Conservation (phyloP, 805 yeast genomes). For the Schizosaccharomyces osmophilus region DNA sequence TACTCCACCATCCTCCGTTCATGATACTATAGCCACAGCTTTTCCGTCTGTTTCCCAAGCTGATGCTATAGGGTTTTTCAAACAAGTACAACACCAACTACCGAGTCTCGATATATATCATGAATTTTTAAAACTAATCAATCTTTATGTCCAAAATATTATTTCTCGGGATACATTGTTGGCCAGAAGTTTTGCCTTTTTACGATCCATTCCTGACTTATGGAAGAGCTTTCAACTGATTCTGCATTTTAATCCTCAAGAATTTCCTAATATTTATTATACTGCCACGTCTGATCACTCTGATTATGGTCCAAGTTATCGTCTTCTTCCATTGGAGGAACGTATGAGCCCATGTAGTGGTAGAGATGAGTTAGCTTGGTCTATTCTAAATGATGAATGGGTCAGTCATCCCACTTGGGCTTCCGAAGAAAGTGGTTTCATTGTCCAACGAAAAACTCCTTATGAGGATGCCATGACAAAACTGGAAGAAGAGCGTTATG, state of each 20-base stretch:
- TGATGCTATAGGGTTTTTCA: conserved; percentile 23
- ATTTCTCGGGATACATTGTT: conserved; percentile 63
- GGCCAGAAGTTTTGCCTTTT: conserved; percentile 59
- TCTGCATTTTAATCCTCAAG: conserved; percentile 19
- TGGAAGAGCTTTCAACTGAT: conserved; percentile 14
- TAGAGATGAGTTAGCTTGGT: conserved; percentile 98
- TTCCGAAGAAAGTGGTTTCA: conserved; percentile 93
- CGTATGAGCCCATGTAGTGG: conserved; percentile 95
- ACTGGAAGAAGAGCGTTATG: conserved; percentile 93
- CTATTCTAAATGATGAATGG: conserved; percentile 94
- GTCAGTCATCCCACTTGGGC: conserved; percentile 99
- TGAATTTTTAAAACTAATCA: conserved; percentile 73
- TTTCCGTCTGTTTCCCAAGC: no score
- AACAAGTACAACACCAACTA: conserved; percentile 67
- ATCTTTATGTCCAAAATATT: conserved; percentile 71
- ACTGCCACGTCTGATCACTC: conserved; percentile 11
- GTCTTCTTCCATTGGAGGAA: conserved; percentile 78
- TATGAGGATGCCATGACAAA: conserved; percentile 88
- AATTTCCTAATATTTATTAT: conserved; percentile 10
- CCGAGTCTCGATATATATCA: conserved; percentile 74
- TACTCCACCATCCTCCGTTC: neutral
- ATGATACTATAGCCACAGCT: no score
- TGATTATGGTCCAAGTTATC: conserved; percentile 68
- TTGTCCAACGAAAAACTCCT: conserved; percentile 95
- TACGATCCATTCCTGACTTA: conserved; percentile 59